Evolutionary conservation across 192 early-diverging fungal genomes (phyloP).

Genomic region (Obelidium mucronatum): DNA sequence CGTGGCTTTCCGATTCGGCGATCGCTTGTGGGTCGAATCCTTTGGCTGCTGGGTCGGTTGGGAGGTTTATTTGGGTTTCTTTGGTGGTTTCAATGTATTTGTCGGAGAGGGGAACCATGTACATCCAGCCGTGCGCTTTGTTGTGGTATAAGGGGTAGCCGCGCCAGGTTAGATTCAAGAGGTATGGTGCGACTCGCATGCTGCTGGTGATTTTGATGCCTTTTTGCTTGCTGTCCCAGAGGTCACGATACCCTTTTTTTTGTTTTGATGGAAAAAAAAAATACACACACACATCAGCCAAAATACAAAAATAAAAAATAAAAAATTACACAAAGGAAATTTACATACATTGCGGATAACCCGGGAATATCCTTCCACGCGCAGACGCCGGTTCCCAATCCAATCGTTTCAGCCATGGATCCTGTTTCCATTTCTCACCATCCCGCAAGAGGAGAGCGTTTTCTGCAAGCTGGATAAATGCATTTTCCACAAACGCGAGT

Average conservation of each 20-base stretch:
- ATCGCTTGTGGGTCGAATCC: constrained; percentile 54
- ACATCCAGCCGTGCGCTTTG: constrained; percentile 80
- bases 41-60: constrained; percentile 47
- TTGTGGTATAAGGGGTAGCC: constrained; percentile 81
- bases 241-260: constrained; percentile 79
- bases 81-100: constrained; percentile 18
- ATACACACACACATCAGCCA: neutral
- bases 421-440: constrained; percentile 49
- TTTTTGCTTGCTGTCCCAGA: constrained; percentile 68
- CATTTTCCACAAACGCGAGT: constrained; percentile 59
- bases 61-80: constrained; percentile 18
- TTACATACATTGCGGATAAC: constrained; percentile 41
- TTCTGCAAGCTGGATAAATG: constrained; percentile 55
- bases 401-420: constrained; percentile 16
- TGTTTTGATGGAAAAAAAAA: no score
- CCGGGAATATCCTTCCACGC: constrained; percentile 33
- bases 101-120: constrained; percentile 61
- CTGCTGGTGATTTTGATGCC: constrained; percentile 73
- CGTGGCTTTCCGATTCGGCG: constrained; percentile 50
- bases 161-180: constrained; percentile 85
- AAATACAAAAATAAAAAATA: constrained; percentile 4
- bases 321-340: neutral
- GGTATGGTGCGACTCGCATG: constrained; percentile 78
- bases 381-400: constrained; percentile 27
- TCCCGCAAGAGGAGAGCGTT: constrained; percentile 46